phyloP scores from a whole-genome alignment of 495 filamentous ascomycete genomes.

The Hypoxylon cercidicola region DNA sequence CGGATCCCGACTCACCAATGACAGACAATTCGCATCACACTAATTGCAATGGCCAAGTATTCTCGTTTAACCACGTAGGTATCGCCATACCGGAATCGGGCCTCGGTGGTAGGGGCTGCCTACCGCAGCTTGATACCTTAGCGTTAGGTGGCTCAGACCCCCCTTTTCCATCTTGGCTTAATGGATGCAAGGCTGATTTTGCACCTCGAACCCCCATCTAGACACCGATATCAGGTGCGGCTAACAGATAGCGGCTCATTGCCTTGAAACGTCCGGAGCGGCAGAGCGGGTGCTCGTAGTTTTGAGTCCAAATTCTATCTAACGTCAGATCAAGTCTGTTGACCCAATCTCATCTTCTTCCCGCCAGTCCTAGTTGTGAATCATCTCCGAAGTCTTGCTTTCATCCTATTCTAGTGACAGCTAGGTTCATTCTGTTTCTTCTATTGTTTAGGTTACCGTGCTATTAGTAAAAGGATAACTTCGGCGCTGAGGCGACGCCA shows the following conservation, averaged over 20 bases:
- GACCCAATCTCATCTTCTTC: too few relatives aligned
- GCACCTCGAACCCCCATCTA: slow-evolving; percentile 8
- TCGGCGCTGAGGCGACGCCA: too few relatives aligned
- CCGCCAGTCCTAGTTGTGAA: slow-evolving; percentile 3
- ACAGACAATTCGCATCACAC: not conserved
- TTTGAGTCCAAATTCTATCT: too few relatives aligned
- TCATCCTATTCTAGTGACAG: too few relatives aligned
- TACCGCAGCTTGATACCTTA: not conserved
- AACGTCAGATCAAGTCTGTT: too few relatives aligned
- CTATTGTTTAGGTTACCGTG: too few relatives aligned
- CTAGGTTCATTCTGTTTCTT: too few relatives aligned
- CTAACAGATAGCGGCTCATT: too few relatives aligned
- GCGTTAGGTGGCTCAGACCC: slow-evolving; percentile 6
- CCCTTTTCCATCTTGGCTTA: not conserved
- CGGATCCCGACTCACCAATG: slow-evolving; percentile 16
- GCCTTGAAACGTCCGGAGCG: too few relatives aligned
- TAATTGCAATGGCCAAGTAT: not conserved
- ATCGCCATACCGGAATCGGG: slow-evolving; percentile 13
- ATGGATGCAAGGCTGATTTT: slow-evolving; percentile 28
- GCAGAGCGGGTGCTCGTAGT: too few relatives aligned
- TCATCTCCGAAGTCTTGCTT: not conserved
- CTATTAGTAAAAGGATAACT: too few relatives aligned
- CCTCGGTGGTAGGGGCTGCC: slow-evolving; percentile 15
- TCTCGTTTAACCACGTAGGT: not conserved
- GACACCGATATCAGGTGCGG: not conserved